These are phyloP conservation scores for Mucor velutinosus DNA, from an alignment of 371 early-diverging fungal species.

Conservation along the genomic window DNA sequence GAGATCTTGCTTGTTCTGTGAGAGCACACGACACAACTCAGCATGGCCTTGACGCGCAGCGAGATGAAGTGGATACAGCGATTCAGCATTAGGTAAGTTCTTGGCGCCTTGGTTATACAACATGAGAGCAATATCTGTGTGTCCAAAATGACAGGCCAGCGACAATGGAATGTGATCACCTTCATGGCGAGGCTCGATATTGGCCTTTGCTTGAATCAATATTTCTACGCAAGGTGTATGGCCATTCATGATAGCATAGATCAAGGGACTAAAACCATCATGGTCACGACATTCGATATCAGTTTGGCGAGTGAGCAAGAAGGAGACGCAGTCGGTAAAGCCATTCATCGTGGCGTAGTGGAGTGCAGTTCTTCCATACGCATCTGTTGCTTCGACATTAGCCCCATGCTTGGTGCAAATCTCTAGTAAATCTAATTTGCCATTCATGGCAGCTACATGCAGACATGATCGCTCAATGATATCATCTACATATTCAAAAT, in stretches of 20 bases:
- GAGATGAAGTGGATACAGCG: constrained; percentile 86
- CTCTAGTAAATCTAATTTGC: constrained; percentile 63
- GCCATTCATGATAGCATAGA: constrained; percentile 86
- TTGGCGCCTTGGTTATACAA: constrained; percentile 77
- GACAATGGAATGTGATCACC: constrained; percentile 74
- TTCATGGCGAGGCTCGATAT: constrained; percentile 65
- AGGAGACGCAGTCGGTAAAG: constrained; percentile 68
- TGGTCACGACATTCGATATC: constrained; percentile 76
- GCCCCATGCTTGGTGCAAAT: constrained; percentile 63
- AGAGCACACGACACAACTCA: constrained; percentile 72
- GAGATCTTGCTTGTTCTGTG: constrained; percentile 71
- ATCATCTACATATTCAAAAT: constrained; percentile 85
- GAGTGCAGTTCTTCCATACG: constrained; percentile 86
- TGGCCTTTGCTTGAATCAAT: constrained; percentile 67
- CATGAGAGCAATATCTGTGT: constrained; percentile 79
- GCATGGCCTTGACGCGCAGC: constrained; percentile 87
- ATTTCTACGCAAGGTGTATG: constrained; percentile 75
- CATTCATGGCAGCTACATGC: constrained; percentile 88
- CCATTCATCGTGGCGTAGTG: constrained; percentile 96
- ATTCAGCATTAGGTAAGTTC: constrained; percentile 70
- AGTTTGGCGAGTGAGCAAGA: constrained; percentile 63
- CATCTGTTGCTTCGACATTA: constrained; percentile 71
- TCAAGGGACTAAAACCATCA: constrained; percentile 86
- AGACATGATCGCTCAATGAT: constrained; percentile 88
- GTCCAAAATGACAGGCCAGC: constrained; percentile 90